Evolutionary conservation across 2,329 filamentous ascomycete genomes (phyloP).

Genomic region (Cadophora gregata): DNA sequence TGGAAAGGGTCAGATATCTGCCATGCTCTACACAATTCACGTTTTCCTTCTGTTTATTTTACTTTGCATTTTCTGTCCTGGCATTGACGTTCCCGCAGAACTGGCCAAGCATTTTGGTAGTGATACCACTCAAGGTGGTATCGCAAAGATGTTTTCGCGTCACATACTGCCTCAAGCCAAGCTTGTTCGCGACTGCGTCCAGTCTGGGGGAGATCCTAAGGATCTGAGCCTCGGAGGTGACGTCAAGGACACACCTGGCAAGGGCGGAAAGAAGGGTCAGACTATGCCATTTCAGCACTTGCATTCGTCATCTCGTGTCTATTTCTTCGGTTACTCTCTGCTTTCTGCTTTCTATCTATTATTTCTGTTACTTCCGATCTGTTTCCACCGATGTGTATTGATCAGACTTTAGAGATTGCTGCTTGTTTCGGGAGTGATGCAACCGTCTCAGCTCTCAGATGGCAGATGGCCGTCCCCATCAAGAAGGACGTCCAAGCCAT

Average conservation of each 20-base stretch:
- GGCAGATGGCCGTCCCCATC: constrained; percentile 41
- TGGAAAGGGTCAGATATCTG: constrained; percentile 17
- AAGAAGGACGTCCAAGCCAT: constrained; percentile 48
- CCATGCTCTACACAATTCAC: constrained; percentile 5
- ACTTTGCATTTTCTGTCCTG: background rate
- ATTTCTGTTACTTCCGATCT: background rate
- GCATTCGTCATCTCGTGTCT: background rate
- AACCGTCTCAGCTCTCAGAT: constrained; percentile 50
- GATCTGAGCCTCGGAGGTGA: constrained; percentile 34
- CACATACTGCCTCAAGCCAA: background rate
- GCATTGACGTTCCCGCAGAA: constrained; percentile 20
- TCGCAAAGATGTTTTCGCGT: constrained; percentile 16
- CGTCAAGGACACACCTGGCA: background rate
- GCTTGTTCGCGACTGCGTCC: constrained; percentile 9
- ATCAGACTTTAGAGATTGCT: constrained; percentile 17
- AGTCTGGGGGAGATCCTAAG: constrained; percentile 15
- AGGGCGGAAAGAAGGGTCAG: constrained; percentile 18
- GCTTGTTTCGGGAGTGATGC: constrained; percentile 49
- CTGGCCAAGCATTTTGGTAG: constrained; percentile 35
- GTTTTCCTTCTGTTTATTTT: constrained; percentile 14
- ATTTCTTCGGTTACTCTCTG: background rate
- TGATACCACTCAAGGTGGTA: constrained; percentile 58
- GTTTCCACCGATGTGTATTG: constrained; percentile 11
- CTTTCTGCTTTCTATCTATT: background rate
- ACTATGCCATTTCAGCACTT: constrained; percentile 4